These are phyloP conservation scores for Castanea mollissima DNA, from an alignment of 306 rosid species.

Conservation along the genomic window DNA sequence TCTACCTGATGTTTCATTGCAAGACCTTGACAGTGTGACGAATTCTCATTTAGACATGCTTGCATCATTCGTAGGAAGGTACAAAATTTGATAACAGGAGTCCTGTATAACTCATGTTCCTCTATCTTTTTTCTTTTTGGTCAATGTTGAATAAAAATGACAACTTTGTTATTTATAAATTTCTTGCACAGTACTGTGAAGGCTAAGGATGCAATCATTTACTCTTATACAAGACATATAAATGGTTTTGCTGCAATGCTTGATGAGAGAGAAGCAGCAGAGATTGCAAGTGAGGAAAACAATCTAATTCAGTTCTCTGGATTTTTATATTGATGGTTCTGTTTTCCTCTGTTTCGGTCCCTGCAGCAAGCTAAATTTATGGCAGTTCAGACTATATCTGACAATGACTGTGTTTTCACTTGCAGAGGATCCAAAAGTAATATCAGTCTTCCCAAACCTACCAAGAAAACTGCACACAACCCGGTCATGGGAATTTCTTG, in stretches of 20 bases:
- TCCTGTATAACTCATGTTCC: neutral
- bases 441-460: constrained; percentile 50
- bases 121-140: neutral
- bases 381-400: neutral
- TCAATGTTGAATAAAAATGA: neutral
- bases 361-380: neutral
- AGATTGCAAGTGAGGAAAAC: constrained; percentile 41
- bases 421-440: constrained; percentile 54
- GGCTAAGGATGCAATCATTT: constrained; percentile 54
- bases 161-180: neutral
- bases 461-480: constrained; percentile 54
- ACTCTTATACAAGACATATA: constrained; percentile 55
- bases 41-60: constrained; percentile 50
- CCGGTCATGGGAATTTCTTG: constrained; percentile 64
- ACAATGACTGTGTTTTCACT: neutral
- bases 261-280: constrained; percentile 46
- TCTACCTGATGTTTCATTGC: constrained; percentile 16
- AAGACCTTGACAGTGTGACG: constrained; percentile 29
- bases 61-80: constrained; percentile 59
- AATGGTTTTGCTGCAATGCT: constrained; percentile 83
- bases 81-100: neutral
- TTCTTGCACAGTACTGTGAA: constrained; percentile 31
- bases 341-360: neutral
- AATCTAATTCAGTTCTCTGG: neutral
- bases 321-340: neutral